phyloP scores from a whole-genome alignment of 2,329 filamentous ascomycete species.

The Fusarium bulbicola region DNA sequence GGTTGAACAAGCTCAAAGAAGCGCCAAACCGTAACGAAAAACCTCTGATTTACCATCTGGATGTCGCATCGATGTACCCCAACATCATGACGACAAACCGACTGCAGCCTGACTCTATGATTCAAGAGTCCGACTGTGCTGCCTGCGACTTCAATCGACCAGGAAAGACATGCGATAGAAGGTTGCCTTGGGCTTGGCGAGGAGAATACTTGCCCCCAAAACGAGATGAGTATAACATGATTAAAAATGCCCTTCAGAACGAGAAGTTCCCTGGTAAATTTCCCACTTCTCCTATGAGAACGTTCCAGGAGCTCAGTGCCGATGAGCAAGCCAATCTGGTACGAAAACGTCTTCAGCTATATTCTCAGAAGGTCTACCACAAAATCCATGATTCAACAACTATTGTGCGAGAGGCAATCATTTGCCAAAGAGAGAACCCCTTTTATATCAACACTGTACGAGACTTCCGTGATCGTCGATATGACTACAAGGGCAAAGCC shows the following conservation, averaged over 20 bases:
- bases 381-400: constrained; percentile 97
- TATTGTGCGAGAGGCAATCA: constrained; percentile 93
- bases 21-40: constrained; percentile 86
- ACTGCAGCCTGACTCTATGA: constrained; percentile 98
- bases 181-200: constrained; percentile 97
- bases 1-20: constrained; percentile 76
- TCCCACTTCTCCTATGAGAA: constrained; percentile 73
- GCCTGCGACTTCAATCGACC: constrained; percentile 98
- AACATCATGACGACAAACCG: constrained; percentile 99
- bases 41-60: constrained; percentile 95
- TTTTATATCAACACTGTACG: constrained; percentile 98
- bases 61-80: constrained; percentile 99
- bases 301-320: constrained; percentile 80
- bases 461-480: constrained; percentile 94
- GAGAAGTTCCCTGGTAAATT: constrained; percentile 87
- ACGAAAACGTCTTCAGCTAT: constrained; percentile 88
- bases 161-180: constrained; percentile 94
- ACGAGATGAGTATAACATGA: constrained; percentile 99
- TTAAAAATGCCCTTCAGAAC: constrained; percentile 87
- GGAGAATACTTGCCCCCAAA: constrained; percentile 97
- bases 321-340: constrained; percentile 86
- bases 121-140: constrained; percentile 93
- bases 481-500: constrained; percentile 98
- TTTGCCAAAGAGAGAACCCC: constrained; percentile 96
- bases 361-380: constrained; percentile 99